These are phyloP conservation scores for Exutisphaerella laricina DNA, from an alignment of 2,329 filamentous ascomycete species.

Conservation along the genomic window DNA sequence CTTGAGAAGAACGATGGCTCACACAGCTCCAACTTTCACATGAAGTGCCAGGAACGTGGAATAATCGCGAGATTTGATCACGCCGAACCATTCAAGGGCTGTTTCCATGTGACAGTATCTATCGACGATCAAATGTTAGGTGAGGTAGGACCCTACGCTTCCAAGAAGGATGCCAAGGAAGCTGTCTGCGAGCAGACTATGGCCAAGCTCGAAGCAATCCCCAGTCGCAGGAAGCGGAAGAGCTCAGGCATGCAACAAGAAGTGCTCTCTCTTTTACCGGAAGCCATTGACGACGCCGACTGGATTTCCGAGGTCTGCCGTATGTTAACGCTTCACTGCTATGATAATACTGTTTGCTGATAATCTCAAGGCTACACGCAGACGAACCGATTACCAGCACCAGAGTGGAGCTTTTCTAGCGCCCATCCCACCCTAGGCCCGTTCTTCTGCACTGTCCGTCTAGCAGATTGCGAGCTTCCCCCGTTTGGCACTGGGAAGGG, in stretches of 20 bases:
- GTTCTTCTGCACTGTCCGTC: conserved; percentile 19
- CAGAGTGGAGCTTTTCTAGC: conserved; percentile 36
- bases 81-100: conserved; percentile 10
- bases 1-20: conserved; percentile 10
- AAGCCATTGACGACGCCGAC: conserved; percentile 26
- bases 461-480: conserved; percentile 18
- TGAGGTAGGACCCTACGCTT: conserved; percentile 29
- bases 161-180: conserved; percentile 43
- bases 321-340: conserved; percentile 5
- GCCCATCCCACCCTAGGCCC: conserved; percentile 22
- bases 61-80: conserved; percentile 13
- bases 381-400: conserved; percentile 19
- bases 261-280: conserved; percentile 3
- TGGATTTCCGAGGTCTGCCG: conserved; percentile 37
- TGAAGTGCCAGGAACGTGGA: conserved; percentile 17
- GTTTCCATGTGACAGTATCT: conserved; percentile 14
- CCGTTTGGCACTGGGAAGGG: conserved; percentile 34
- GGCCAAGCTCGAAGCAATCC: conserved; percentile 27
- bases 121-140: conserved; percentile 19
- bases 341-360: conserved; percentile 6
- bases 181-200: conserved; percentile 33
- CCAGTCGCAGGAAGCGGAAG: conserved; percentile 25
- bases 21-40: conserved; percentile 12
- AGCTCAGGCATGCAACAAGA: conserved; percentile 3
- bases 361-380: conserved; percentile 26